Evolutionary conservation across 1,139 yeast genomes (phyloP), one percentile per base, ranked within the genome.

Genomic region (Eremothecium sinecaudum): DNA sequence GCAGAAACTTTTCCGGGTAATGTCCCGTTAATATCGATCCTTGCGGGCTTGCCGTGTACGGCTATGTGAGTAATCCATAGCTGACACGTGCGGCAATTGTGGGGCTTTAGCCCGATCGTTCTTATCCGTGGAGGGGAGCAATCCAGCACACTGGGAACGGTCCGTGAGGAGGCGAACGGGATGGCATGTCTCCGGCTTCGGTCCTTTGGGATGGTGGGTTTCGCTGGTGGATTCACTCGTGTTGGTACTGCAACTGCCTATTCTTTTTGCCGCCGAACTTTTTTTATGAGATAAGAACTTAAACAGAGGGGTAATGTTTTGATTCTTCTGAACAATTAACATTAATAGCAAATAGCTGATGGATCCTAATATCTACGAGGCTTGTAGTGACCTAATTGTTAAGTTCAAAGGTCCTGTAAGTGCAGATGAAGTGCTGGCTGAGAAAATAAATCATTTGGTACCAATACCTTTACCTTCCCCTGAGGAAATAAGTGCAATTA

Each of bases 161-260:
- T 63, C 64, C 63, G 62, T 53, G 49, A 52, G 61, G 60, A 60
- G 66, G 66, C 64, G 64, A 51, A 46, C 54, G 59, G 64, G 64
- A 59, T 51, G 44, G 58, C 66, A 61, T 56, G 36, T 41, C 41
- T 34, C 38, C 31, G 19, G 33, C 19, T n/a, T n/a, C n/a, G n/a
- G n/a, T n/a, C n/a, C n/a, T n/a, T n/a, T n/a, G n/a, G n/a, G n/a
- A n/a, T n/a, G n/a, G n/a, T n/a, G n/a, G n/a, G n/a, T n/a, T n/a
- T n/a, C n/a, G n/a, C n/a, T n/a, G n/a, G n/a, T n/a, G n/a, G n/a
- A n/a, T n/a, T n/a, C n/a, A n/a, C n/a, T n/a, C n/a, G n/a, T n/a
- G n/a, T n/a, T n/a, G n/a, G n/a, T n/a, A n/a, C n/a, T n/a, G n/a
- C n/a, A n/a, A n/a, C n/a, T n/a, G n/a, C n/a, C n/a, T n/a, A n/a